Evolutionary conservation across 441 rosid species (phyloP), one percentile per base, ranked within the genome.

Genomic region (Flueggea neowawraea): DNA sequence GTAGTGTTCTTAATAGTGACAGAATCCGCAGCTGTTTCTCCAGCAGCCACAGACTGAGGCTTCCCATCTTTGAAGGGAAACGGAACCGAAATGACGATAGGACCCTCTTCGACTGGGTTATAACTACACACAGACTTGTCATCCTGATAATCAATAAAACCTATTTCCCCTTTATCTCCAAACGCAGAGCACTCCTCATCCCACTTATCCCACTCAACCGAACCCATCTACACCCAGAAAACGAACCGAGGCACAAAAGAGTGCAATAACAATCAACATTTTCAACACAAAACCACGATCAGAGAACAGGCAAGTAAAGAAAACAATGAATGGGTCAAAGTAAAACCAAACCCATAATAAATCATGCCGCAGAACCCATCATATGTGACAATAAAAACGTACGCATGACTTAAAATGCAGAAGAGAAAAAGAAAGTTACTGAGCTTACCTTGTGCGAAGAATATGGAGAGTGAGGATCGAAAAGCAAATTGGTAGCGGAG

Each of bases 141-240:
- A 31, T 83, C 68, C 50, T 78, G 78, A 52, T 66, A 78, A 68
- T 85, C 87, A 49, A 82, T 75, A 56, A 70, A 85, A 13, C 81
- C 85, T 1, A 85, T 74, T 58, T 80, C 84, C 10, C 81, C 84
- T 64, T 77, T 80, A 33, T 80, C 86, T 53, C 78, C 73, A n/a
- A 78, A 77, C 13, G 77, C 84, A 13, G 84, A 80, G 62, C 32
- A 75, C 13, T 82, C 82, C 13, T 75, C 82, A 17, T 44, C 81
- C 73, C 66, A 65, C 45, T 62, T 64, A 58, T 63, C 57, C 22
- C 41, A 36, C 41, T 62, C 64, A 48, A 44, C 3, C 1, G 68
- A 10, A 32, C 67, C 62, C 82, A 82, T 79, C 66, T 70, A 44
- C 60, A 12, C 33, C 51, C 62, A 61, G 32, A 32, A 16, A 33